Conservation (phyloP, 495 filamentous ascomycete species). For the Penicillium herquei region DNA sequence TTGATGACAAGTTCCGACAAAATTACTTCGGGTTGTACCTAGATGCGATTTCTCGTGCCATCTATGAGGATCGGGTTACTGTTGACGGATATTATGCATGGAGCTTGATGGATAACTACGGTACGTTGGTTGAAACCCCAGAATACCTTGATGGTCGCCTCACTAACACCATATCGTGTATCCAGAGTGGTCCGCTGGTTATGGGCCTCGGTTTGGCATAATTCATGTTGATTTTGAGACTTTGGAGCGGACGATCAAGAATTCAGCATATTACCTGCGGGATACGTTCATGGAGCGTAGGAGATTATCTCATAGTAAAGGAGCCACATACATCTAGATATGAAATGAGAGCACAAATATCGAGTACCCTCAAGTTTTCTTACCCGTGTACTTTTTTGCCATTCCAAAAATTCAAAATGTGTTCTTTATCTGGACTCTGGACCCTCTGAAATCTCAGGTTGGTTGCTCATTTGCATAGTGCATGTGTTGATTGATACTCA, state of each 20-base stretch:
- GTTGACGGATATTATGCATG: constrained; percentile 49
- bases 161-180: background rate
- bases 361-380: too few relatives aligned
- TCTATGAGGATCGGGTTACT: constrained; percentile 41
- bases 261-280: background rate
- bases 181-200: constrained; percentile 47
- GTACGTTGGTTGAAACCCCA: constrained; percentile 18
- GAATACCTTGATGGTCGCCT: too few relatives aligned
- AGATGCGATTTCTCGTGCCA: constrained; percentile 37
- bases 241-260: background rate
- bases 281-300: background rate
- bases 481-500: too few relatives aligned
- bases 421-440: too few relatives aligned
- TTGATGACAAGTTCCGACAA: constrained; percentile 44
- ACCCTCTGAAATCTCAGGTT: too few relatives aligned
- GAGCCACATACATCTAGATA: background rate
- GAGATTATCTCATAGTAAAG: background rate
- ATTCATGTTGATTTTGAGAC: constrained; percentile 42
- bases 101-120: constrained; percentile 37
- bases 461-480: too few relatives aligned
- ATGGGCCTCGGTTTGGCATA: constrained; percentile 45
- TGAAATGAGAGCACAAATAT: too few relatives aligned
- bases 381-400: too few relatives aligned
- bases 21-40: constrained; percentile 47
- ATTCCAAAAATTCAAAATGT: too few relatives aligned